Conservation (phyloP, 345 rosid genomes). For the Lenwebbia sp. region DNA sequence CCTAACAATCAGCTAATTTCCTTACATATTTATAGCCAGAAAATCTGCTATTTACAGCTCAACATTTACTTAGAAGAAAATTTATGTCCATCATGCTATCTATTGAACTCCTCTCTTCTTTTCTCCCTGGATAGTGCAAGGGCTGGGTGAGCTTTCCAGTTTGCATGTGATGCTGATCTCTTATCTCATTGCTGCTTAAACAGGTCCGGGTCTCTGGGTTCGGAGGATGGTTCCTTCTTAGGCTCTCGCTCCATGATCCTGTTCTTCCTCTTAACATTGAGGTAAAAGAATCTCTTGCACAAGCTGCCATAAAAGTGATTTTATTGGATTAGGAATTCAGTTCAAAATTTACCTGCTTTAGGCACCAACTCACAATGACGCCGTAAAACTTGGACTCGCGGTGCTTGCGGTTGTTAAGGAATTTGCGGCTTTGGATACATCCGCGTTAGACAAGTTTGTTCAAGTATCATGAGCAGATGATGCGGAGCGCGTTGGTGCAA, state of each 20-base stretch:
- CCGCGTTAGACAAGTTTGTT: conserved; percentile 57
- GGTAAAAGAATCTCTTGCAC: conserved; percentile 27
- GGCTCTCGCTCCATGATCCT: conserved; percentile 96
- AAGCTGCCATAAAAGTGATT: background rate
- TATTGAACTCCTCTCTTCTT: background rate
- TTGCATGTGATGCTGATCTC: background rate
- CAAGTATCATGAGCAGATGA: conserved; percentile 1
- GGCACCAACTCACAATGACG: conserved; percentile 73
- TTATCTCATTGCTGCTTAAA: background rate
- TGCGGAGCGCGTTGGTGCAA: background rate
- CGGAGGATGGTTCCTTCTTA: conserved; percentile 98
- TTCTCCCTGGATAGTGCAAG: background rate
- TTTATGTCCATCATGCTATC: background rate
- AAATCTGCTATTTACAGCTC: no score
- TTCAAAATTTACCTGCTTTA: background rate
- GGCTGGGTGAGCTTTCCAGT: background rate
- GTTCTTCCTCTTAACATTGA: conserved; percentile 98
- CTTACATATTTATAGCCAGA: no score
- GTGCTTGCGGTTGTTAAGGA: conserved; percentile 61
- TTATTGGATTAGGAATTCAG: background rate
- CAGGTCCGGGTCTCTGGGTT: conserved; percentile 86
- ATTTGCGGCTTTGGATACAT: conserved; percentile 71
- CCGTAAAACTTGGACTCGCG: conserved; percentile 62
- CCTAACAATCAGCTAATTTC: no score
- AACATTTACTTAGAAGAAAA: background rate